These are phyloP conservation scores for Aspergillus sojae DNA, from an alignment of 2,329 filamentous ascomycete species.

Conservation along the genomic window DNA sequence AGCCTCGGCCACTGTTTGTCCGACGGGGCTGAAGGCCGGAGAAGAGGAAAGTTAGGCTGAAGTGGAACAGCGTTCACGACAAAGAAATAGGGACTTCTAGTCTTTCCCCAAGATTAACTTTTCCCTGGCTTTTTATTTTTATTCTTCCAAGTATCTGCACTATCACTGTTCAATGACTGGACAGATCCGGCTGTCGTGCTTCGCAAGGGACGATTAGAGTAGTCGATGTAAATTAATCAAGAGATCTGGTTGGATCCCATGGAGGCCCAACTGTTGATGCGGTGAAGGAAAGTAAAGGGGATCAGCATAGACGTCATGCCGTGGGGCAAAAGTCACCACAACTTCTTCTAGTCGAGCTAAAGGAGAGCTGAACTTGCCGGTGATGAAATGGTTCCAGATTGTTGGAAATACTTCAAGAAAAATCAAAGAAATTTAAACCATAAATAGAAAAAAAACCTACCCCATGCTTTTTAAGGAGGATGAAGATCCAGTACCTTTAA, in stretches of 20 bases:
- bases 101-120: not conserved
- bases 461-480: not conserved
- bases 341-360: not conserved
- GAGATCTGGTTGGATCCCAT: conserved; percentile 22
- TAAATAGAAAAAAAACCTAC: not conserved
- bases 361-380: not conserved
- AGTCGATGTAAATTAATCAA: conserved; percentile 9
- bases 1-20: conserved; percentile 23
- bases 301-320: conserved; percentile 26
- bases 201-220: conserved; percentile 11
- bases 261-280: conserved; percentile 24
- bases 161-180: conserved; percentile 12
- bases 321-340: conserved; percentile 19
- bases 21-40: conserved; percentile 15
- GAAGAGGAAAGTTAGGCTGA: conserved; percentile 5
- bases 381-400: not conserved
- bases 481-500: conserved; percentile 6
- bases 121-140: conserved; percentile 1
- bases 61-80: not conserved
- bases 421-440: not conserved
- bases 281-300: conserved; percentile 21
- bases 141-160: not conserved
- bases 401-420: not conserved
- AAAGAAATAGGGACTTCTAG: not conserved
- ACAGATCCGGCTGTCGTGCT: conserved; percentile 25